A percentile compares a stretch with the other conserved stretches of the same genome.
Evolutionary conservation across 768 basidiomycete species (phyloP).

Genomic region (Lentinula edodes): DNA sequence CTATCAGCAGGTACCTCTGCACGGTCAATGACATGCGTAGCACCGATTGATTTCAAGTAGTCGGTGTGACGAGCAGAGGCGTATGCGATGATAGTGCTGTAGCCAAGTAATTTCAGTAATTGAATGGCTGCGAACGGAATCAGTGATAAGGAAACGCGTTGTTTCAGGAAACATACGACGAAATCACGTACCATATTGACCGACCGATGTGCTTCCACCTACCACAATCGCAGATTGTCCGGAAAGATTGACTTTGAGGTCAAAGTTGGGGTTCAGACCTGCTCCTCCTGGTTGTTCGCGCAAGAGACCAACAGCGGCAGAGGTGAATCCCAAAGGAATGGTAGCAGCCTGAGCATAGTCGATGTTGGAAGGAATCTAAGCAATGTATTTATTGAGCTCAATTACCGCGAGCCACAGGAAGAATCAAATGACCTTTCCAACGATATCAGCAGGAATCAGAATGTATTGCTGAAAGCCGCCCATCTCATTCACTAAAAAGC

Average conservation of each 20-base stretch:
- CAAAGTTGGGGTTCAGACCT: conserved; percentile 34
- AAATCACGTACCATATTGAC: conserved; percentile 35
- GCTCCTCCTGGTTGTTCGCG: conserved; percentile 29
- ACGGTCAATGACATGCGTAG: conserved; percentile 33
- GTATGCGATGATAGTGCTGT: conserved; percentile 27
- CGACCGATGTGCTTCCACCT: conserved; percentile 44
- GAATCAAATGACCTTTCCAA: conserved; percentile 32
- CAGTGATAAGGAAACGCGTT: neutral
- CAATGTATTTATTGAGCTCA: conserved; percentile 28
- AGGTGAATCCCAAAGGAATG: conserved; percentile 42
- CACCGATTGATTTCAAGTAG: conserved; percentile 30
- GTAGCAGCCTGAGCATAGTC: conserved; percentile 45
- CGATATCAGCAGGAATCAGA: conserved; percentile 30
- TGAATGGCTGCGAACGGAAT: conserved; percentile 1
- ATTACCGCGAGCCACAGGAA: conserved; percentile 29
- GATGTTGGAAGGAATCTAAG: conserved; percentile 40
- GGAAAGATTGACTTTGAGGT: conserved; percentile 31
- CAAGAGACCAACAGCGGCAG: conserved; percentile 46
- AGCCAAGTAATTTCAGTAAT: neutral
- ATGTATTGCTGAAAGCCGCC: conserved; percentile 43
- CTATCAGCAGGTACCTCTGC: neutral
- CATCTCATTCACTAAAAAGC: conserved; percentile 29
- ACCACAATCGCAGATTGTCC: conserved; percentile 41
- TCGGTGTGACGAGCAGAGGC: conserved; percentile 25
- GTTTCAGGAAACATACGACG: neutral